Percentiles rank a stretch among this genome's conserved stretches.
Conservation (phyloP, 805 yeast species). For the Candida sphagnicola region DNA sequence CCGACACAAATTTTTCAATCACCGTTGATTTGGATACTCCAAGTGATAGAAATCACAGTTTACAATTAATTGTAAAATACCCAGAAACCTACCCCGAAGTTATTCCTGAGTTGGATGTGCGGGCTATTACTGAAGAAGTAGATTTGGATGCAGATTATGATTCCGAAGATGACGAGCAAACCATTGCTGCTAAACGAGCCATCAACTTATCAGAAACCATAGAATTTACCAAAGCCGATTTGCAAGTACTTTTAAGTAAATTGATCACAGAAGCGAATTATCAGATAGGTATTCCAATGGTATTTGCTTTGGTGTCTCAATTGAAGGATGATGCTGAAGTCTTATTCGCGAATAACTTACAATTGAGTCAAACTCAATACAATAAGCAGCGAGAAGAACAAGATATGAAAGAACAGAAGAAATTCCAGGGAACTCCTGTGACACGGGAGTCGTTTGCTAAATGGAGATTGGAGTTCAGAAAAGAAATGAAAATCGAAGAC, state of each 20-base stretch:
- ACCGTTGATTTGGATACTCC: slow-evolving; percentile 64
- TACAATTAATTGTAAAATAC: slow-evolving; percentile 59
- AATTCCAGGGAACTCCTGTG: slow-evolving; percentile 87
- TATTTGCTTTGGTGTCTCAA: slow-evolving; percentile 72
- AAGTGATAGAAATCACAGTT: slow-evolving; percentile 53
- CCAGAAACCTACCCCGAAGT: slow-evolving; percentile 83
- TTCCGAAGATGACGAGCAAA: slow-evolving; percentile 45
- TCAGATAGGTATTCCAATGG: slow-evolving; percentile 86
- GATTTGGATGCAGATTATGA: slow-evolving; percentile 27
- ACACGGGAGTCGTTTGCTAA: slow-evolving; percentile 66
- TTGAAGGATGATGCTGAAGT: slow-evolving; percentile 81
- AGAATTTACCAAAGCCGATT: slow-evolving; percentile 50
- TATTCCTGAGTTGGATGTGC: slow-evolving; percentile 54
- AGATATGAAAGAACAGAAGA: slow-evolving; percentile 83
- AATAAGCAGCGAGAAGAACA: slow-evolving; percentile 56
- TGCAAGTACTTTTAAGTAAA: slow-evolving; percentile 33
- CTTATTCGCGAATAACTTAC: slow-evolving; percentile 56
- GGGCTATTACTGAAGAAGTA: slow-evolving; percentile 20
- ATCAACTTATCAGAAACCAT: slow-evolving; percentile 55
- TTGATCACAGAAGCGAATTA: slow-evolving; percentile 63
- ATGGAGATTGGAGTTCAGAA: slow-evolving; percentile 74
- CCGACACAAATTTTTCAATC: slow-evolving; percentile 48
- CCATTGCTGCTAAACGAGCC: slow-evolving; percentile 36
- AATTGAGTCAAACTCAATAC: slow-evolving; percentile 40
- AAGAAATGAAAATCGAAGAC: slow-evolving; percentile 67